Base-by-base conservation (phyloP, 768 basidiomycete species). In the Rickenella mellea region DNA sequence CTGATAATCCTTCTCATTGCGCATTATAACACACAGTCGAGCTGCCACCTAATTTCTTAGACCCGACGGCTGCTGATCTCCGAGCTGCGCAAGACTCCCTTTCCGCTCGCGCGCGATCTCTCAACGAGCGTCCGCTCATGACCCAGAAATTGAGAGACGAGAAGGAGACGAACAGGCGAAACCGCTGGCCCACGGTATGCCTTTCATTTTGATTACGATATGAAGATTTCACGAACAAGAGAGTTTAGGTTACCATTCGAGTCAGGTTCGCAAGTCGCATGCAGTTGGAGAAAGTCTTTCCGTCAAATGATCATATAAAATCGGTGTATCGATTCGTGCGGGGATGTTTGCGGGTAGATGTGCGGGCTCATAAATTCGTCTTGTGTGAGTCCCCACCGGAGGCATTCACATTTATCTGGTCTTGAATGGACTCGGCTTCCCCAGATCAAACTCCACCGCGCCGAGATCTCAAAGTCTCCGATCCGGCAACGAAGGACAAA, bases 241-340 rank as follows among this genome's bases (percentile, higher is more conserved):
- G 2, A 29, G 27, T n/a, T 10, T 20, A 92, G 87, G 88, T 87
- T 2, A 83, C 71, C 2, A 84, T 94, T 50, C 77, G 91, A 15
- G 61, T 94, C 49, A 75, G 74, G 52, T 94, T 93, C 61, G 65
- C 78, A 17, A 87, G 93, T 59, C 73, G 83, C 37, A 86, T 79
- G 2, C 80, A 83, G 54, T 68, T 94, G 11, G 90, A 94, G 63
- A 80, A 76, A 51, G 61, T 62, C 0, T 92, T 93, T 54, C 69
- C 78, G 3, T 91, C 90, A 5, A 73, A 73, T 3, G 76, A 79
- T 60, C 91, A 84, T 58, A 88, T 94, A 39, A 73, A 74, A 39
- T 69, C 81, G 2, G 76, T 94, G 7, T 93, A 94, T 56, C 85
- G 83, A 8, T 92, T 92, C 48, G 87, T 91, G 40, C 74, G 82